These are phyloP conservation scores for Porphyrellus cyaneotinctus DNA, from an alignment of 768 basidiomycete species.

Conservation along the genomic window DNA sequence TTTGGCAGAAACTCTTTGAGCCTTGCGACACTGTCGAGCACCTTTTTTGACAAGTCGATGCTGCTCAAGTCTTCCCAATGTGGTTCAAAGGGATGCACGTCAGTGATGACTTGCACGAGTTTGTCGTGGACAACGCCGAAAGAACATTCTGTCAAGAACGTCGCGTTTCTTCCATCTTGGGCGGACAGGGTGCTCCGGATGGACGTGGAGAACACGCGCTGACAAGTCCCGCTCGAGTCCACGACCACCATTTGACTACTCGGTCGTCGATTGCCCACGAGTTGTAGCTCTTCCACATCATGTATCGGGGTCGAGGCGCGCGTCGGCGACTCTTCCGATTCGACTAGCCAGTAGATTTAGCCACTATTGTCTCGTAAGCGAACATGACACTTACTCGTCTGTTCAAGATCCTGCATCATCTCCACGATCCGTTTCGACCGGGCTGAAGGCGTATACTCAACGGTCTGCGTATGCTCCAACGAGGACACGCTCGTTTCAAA, in stretches of 20 bases:
- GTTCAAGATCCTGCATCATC: slow-evolving; percentile 72
- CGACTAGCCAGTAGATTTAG: slow-evolving; percentile 16
- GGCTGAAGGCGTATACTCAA: slow-evolving; percentile 49
- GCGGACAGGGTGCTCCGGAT: slow-evolving; percentile 36
- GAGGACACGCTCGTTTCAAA: slow-evolving; percentile 22
- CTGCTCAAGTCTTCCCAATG: slow-evolving; percentile 80
- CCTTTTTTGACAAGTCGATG: slow-evolving; percentile 67
- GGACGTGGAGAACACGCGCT: slow-evolving; percentile 44
- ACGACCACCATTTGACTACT: slow-evolving; percentile 27
- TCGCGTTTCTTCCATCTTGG: slow-evolving; percentile 42
- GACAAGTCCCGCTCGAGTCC: slow-evolving; percentile 28
- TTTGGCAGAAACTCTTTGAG: slow-evolving; percentile 87
- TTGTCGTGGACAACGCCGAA: slow-evolving; percentile 92
- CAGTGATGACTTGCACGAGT: slow-evolving; percentile 89
- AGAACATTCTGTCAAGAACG: slow-evolving; percentile 93
- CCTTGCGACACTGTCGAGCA: slow-evolving; percentile 60
- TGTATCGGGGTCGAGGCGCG: slow-evolving; percentile 47
- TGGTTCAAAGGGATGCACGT: slow-evolving; percentile 91
- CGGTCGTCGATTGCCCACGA: slow-evolving; percentile 41
- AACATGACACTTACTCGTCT: slow-evolving; percentile 53
- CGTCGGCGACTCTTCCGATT: slow-evolving; percentile 52
- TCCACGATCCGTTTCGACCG: slow-evolving; percentile 79
- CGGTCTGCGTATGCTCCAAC: slow-evolving; percentile 15
- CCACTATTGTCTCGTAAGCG: background rate
- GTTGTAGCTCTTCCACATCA: slow-evolving; percentile 45